Conservation (phyloP, 129 eudicot genomes). For the Artemisia annua region DNA sequence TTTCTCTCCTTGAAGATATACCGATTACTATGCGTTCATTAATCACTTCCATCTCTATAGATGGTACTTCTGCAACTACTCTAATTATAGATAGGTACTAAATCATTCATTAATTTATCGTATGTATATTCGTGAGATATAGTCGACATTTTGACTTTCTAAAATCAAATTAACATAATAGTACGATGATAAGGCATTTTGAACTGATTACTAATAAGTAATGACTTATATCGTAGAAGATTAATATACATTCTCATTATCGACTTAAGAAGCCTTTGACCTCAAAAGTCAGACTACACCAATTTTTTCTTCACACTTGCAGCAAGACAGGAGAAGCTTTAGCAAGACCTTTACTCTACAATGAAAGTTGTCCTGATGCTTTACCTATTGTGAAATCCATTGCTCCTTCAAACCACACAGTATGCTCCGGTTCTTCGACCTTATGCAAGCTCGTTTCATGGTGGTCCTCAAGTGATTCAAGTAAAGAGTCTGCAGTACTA, state of each 20-base stretch:
- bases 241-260: neutral
- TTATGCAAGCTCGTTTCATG: conserved; percentile 95
- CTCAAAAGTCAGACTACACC: conserved; percentile 7
- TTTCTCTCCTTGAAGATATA: conserved; percentile 69
- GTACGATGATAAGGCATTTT: no score
- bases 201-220: neutral
- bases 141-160: neutral
- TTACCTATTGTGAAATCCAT: conserved; percentile 76
- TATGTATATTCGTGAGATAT: neutral
- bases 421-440: conserved; percentile 90
- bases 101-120: conserved; percentile 6
- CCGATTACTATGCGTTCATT: conserved; percentile 53
- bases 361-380: conserved; percentile 92
- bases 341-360: conserved; percentile 76
- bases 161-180: neutral
- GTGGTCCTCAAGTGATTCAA: conserved; percentile 69
- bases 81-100: conserved; percentile 77
- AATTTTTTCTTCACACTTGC: conserved; percentile 30
- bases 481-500: conserved; percentile 68
- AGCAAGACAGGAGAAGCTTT: conserved; percentile 85
- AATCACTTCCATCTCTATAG: conserved; percentile 80
- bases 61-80: conserved; percentile 96
- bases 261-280: neutral
- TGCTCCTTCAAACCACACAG: conserved; percentile 91
- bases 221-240: neutral